Base-by-base conservation (phyloP, 257 asterid species). In the Nicotiana otophora region DNA sequence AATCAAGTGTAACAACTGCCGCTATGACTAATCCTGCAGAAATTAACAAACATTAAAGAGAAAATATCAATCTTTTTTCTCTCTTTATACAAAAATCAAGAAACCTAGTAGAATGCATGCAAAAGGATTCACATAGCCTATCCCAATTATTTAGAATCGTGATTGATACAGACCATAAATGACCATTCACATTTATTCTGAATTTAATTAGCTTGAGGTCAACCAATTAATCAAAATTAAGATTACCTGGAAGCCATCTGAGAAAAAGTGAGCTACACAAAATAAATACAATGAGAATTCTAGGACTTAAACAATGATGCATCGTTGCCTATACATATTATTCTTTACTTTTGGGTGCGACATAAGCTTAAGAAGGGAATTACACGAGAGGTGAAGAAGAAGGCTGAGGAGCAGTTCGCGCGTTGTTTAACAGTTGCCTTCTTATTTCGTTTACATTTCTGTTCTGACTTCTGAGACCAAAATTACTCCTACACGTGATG, bases 1-100 rank as follows among this genome's bases (percentile, higher is more conserved):
- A 91, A 77, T 87, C 91, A 31, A 93, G 94, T 20, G 97, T 92
- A 81, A 94, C 93, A 23, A 86, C 82, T 60, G 91, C 95, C 1
- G 91, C 91, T 14, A 88, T 86, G 76, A 87, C 34, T 11, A 84
- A 84, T 72, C 62, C 98, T 91, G 85, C 78, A 87, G 39, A 86
- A 82, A n/a, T n/a, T n/a, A n/a, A 84, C 4, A 19, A 17, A 51
- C 8, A 82, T 39, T 10, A 46, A 72, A 66, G 53, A 63, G 9
- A 80, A 20, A 67, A 10, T 76, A 75, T 72, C 80, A 57, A 36
- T 34, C 36, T 51, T 10, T 26, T 36, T 8, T 42, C 42, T 16
- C 58, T 30, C 19, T 26, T 23, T 30, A 14, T 12, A 15, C 8
- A 2, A n/a, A 64, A 17, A 60, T 15, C 20, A 77, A 9, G 11